Conservation (phyloP, 257 asterid species). For the Nicotiana attenuata region DNA sequence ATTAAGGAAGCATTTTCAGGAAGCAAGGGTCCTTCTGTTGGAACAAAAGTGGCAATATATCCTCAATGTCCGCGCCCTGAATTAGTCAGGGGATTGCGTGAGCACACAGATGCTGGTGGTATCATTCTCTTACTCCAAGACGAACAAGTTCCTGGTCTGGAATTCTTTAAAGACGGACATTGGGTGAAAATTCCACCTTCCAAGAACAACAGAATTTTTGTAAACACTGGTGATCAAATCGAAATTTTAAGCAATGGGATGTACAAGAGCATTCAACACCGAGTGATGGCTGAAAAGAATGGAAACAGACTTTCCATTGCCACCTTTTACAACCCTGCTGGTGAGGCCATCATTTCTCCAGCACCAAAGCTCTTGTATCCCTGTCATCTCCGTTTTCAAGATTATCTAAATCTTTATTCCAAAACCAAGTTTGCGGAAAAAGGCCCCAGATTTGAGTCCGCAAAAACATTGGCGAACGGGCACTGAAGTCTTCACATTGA, state of each 20-base stretch:
- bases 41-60: constrained; percentile 79
- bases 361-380: constrained; percentile 64
- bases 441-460: constrained; percentile 53
- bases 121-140: constrained; percentile 84
- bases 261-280: constrained; percentile 68
- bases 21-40: constrained; percentile 56
- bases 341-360: constrained; percentile 72
- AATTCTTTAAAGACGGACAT: constrained; percentile 73
- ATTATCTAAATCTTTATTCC: constrained; percentile 54
- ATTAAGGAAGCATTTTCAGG: constrained; percentile 68
- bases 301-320: constrained; percentile 82
- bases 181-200: constrained; percentile 89
- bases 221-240: constrained; percentile 75
- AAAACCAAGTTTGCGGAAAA: constrained; percentile 69
- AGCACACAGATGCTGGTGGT: constrained; percentile 94
- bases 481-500: constrained; percentile 16
- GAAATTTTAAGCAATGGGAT: constrained; percentile 73
- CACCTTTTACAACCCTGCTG: constrained; percentile 81
- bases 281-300: constrained; percentile 66
- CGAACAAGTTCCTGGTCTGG: constrained; percentile 80
- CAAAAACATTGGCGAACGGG: constrained; percentile 40
- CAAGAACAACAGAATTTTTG: constrained; percentile 56
- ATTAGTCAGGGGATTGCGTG: constrained; percentile 73
- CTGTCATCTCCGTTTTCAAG: constrained; percentile 41
- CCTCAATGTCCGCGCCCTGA: constrained; percentile 68